Evolutionary conservation across 1,284 basidiomycete genomes (phyloP).

Genomic region (Termitomyces sp.): DNA sequence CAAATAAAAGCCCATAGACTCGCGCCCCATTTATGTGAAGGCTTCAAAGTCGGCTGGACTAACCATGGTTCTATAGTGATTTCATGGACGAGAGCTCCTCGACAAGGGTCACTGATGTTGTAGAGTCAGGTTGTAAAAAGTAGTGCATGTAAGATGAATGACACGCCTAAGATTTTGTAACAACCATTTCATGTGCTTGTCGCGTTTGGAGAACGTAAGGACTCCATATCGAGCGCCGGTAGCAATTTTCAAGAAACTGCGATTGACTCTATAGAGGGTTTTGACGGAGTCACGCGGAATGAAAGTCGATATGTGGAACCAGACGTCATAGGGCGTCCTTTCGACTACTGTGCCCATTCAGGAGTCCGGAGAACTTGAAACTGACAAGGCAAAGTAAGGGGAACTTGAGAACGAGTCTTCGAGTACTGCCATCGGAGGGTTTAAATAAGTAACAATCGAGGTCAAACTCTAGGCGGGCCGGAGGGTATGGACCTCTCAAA

Average conservation of each 20-base stretch:
- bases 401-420: not conserved
- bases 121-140: constrained; percentile 8
- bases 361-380: no score
- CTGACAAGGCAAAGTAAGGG: not conserved
- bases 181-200: constrained; percentile 29
- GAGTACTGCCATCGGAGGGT: not conserved
- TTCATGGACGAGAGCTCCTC: constrained; percentile 25
- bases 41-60: constrained; percentile 28
- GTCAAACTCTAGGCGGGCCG: not conserved
- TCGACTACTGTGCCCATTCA: constrained; percentile 7
- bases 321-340: constrained; percentile 27
- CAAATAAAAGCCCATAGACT: constrained; percentile 24
- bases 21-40: constrained; percentile 24
- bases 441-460: not conserved
- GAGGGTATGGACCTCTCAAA: not conserved
- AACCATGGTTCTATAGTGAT: constrained; percentile 35
- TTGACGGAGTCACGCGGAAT: constrained; percentile 23
- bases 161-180: constrained; percentile 28
- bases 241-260: constrained; percentile 27
- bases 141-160: not conserved
- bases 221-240: constrained; percentile 25
- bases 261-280: constrained; percentile 25
- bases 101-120: constrained; percentile 6
- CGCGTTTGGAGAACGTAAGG: constrained; percentile 24
- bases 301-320: constrained; percentile 27